Base-by-base conservation (phyloP, 2,329 filamentous ascomycete genomes). In the Ascochyta rabiei region DNA sequence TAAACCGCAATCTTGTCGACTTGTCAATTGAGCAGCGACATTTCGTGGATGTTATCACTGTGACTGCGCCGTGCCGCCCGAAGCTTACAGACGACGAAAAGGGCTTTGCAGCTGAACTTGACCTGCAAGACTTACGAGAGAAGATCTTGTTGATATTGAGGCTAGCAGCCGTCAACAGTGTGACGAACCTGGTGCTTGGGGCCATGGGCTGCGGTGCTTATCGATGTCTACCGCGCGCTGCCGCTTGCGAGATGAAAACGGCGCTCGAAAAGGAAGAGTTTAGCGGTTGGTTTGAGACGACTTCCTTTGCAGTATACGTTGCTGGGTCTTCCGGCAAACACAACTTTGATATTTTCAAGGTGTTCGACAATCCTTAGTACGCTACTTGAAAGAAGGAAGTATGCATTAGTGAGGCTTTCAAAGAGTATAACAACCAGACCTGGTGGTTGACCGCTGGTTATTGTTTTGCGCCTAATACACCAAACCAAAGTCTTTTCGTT, bases 121-220 rank as follows among this genome's bases (percentile, higher is more conserved):
- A 62, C 3, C 23, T 64, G 8, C 15, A 48, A 2, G 52, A 67
- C n/a, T 18, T 68, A 10, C 39, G 49, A 18, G 60, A 63, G 31
- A 67, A 62, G 57, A 60, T 67, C 10, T 9, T 62, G 18, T 37
- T 68, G n/a, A 47, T 56, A 12, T 16, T 66, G 28, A 55, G 65
- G 12, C 45, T 64, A 53, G 65, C 63, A 15, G 63, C 62, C 0
- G 12, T 2, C 6, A 53, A 64, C 15, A 45, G 61, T 0, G 53
- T 65, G 4, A 66, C 51, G 10, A 66, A 33, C 24, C 30, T 68
- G 28, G 63, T 68, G 21, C 48, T 68, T 1, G 65, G 65, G 0
- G 63, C 63, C 1, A 68, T 68, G 61, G 63, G 65, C 2, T 68
- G 65, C 42, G 65, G 63, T 2, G 62, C 65, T 15, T 68, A 65